These are phyloP conservation scores for Acrodontium crateriforme DNA, from an alignment of 2,329 filamentous ascomycete species.

Conservation along the genomic window DNA sequence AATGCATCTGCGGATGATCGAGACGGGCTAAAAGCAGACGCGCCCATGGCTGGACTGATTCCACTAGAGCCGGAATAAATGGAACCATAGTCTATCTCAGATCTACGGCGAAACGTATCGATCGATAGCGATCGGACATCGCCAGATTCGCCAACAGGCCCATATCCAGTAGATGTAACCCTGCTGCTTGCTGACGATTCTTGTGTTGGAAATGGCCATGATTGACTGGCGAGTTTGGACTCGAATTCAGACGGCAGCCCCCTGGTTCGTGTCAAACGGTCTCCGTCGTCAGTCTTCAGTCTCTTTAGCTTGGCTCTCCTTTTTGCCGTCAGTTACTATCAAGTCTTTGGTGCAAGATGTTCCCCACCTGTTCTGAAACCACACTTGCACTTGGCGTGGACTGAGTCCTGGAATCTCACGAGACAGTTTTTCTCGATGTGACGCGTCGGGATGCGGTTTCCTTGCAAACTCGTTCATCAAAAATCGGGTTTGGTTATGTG, in stretches of 20 bases:
- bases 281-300: conserved; percentile 46
- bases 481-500: conserved; percentile 93
- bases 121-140: conserved; percentile 56
- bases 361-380: conserved; percentile 96
- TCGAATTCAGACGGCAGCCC: conserved; percentile 47
- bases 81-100: conserved; percentile 51
- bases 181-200: too few relatives aligned
- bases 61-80: conserved; percentile 46
- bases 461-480: conserved; percentile 95
- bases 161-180: too few relatives aligned
- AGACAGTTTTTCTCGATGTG: conserved; percentile 74
- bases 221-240: too few relatives aligned
- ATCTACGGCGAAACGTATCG: conserved; percentile 49
- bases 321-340: conserved; percentile 6
- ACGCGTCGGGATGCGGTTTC: conserved; percentile 85
- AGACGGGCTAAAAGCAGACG: conserved; percentile 49
- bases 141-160: conserved; percentile 36
- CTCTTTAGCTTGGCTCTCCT: conserved; percentile 50
- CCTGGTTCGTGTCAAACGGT: conserved; percentile 46
- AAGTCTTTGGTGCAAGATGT: conserved; percentile 6
- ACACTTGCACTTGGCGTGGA: conserved; percentile 87
- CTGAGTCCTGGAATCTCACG: conserved; percentile 84
- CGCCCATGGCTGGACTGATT: conserved; percentile 53
- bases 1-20: conserved; percentile 35
- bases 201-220: too few relatives aligned